Evolutionary conservation across 2,329 filamentous ascomycete genomes (phyloP).

Genomic region (Trichoderma afroharzianum): DNA sequence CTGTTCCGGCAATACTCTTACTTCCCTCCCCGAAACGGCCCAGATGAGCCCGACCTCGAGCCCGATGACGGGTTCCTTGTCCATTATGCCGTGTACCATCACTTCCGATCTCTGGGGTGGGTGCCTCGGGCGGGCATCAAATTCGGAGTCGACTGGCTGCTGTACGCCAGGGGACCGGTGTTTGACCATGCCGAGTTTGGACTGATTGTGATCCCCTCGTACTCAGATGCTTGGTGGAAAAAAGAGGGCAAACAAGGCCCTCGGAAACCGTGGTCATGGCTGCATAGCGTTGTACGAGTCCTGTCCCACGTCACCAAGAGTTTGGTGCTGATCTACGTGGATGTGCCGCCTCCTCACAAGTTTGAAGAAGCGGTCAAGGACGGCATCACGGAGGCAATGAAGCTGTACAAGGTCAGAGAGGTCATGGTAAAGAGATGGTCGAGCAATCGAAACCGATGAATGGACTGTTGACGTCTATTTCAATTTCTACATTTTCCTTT

Average conservation of each 20-base stretch:
- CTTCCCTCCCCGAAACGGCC: constrained; percentile 54
- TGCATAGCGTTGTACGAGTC: constrained; percentile 86
- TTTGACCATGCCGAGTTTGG: constrained; percentile 96
- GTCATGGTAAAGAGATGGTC: constrained; percentile 80
- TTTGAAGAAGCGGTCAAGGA: constrained; percentile 41
- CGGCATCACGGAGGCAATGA: constrained; percentile 62
- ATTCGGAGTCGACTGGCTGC: constrained; percentile 90
- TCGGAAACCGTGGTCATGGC: constrained; percentile 68
- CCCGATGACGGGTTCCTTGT: constrained; percentile 83
- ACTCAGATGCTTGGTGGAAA: constrained; percentile 71
- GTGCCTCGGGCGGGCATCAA: constrained; percentile 89
- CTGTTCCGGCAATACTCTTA: constrained; percentile 68
- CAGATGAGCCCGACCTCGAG: constrained; percentile 43
- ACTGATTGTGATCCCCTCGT: constrained; percentile 78
- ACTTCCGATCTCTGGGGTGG: constrained; percentile 94
- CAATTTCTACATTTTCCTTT: not conserved
- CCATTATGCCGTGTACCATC: constrained; percentile 87
- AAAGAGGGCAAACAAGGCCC: constrained; percentile 48
- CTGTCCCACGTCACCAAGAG: constrained; percentile 89
- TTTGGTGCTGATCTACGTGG: constrained; percentile 84
- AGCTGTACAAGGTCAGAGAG: constrained; percentile 73
- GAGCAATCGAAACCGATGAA: constrained; percentile 64
- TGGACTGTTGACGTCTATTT: not conserved
- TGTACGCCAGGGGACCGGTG: constrained; percentile 88
- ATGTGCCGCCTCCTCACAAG: constrained; percentile 68